A percentile compares a stretch with the other conserved stretches of the same genome.
phyloP scores from a whole-genome alignment of 176 grass and related monocot genomes.

The Echinochloa phyllopogon region DNA sequence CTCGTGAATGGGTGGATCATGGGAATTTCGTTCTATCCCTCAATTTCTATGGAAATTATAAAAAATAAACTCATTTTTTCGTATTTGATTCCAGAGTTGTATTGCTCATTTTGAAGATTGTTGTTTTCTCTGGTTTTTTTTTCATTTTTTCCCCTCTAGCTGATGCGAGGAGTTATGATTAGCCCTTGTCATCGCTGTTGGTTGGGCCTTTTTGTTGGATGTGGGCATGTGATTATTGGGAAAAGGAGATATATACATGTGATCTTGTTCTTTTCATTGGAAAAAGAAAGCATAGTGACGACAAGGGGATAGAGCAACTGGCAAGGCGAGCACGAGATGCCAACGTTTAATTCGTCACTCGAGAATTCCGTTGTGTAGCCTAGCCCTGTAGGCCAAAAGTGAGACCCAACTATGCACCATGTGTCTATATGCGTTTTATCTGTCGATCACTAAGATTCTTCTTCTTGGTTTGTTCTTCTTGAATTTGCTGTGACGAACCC shows the following conservation, averaged over 20 bases:
- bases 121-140: neutral
- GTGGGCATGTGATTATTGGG: constrained; percentile 31
- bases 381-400: neutral
- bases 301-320: neutral
- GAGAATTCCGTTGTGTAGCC: neutral
- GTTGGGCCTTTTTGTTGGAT: constrained; percentile 35
- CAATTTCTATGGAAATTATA: neutral
- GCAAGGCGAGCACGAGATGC: neutral
- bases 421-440: neutral
- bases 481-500: neutral
- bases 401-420: neutral
- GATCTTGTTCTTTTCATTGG: constrained; percentile 14
- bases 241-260: constrained; percentile 18
- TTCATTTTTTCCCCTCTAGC: too few species aligned
- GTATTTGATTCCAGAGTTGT: neutral
- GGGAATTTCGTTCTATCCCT: neutral
- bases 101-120: constrained; percentile 6
- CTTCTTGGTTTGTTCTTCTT: neutral
- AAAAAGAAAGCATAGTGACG: neutral
- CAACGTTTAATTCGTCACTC: neutral
- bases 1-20: neutral
- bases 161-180: constrained; percentile 14
- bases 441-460: constrained; percentile 13
- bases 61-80: neutral
- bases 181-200: constrained; percentile 27